Conservation (phyloP, 805 yeast species). For the Candida maesae region DNA sequence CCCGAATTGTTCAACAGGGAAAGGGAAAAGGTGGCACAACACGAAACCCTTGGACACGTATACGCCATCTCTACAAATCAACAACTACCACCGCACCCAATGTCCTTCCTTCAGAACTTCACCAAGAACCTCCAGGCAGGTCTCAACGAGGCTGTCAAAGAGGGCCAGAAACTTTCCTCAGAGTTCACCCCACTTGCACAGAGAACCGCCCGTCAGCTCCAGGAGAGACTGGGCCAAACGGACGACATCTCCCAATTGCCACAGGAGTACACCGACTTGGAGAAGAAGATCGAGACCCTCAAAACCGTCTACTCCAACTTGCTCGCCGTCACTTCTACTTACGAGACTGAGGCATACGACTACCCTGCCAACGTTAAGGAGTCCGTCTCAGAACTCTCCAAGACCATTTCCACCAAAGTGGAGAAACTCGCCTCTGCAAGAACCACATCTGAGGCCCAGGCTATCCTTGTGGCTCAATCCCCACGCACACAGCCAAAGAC, state of each 20-base stretch:
- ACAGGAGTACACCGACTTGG: constrained; percentile 72
- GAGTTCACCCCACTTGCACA: constrained; percentile 73
- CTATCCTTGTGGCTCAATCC: constrained; percentile 54
- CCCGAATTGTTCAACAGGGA: no score
- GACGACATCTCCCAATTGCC: constrained; percentile 85
- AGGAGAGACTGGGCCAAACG: constrained; percentile 74
- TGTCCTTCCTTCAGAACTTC: constrained; percentile 31
- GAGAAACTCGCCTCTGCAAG: constrained; percentile 67
- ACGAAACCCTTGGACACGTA: no score
- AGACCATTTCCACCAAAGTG: constrained; percentile 59
- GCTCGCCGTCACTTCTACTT: constrained; percentile 48
- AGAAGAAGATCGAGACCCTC: constrained; percentile 68
- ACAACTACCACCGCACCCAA: no score
- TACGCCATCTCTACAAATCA: no score
- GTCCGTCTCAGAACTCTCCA: constrained; percentile 69
- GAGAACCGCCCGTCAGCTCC: constrained; percentile 74
- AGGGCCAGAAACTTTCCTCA: constrained; percentile 43
- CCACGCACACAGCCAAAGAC: constrained; percentile 66
- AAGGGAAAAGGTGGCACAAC: no score
- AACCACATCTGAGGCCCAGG: constrained; percentile 79
- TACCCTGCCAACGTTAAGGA: constrained; percentile 74
- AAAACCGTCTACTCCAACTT: constrained; percentile 61
- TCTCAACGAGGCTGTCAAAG: constrained; percentile 30
- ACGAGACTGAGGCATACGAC: constrained; percentile 77
- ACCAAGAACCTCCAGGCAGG: constrained; percentile 27